Evolutionary conservation across 441 rosid species (phyloP).

Genomic region (Eutrema salsugineum): DNA sequence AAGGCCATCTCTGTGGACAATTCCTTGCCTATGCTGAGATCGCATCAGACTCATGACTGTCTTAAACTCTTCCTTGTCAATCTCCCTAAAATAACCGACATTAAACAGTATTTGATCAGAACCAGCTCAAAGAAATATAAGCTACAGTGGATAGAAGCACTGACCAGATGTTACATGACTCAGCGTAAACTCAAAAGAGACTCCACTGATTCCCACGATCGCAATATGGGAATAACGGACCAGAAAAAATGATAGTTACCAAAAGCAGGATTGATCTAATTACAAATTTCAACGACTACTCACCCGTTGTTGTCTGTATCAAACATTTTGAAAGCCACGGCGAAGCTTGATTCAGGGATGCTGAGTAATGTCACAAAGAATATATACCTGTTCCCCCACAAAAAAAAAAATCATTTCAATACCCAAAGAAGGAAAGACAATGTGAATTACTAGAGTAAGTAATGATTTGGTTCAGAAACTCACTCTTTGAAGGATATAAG

Average conservation of each 20-base stretch:
- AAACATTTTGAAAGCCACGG: slow-evolving; percentile 89
- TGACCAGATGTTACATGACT: slow-evolving; percentile 25
- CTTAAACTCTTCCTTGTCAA: slow-evolving; percentile 78
- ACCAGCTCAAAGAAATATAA: slow-evolving; percentile 1
- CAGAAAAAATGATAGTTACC: slow-evolving; percentile 20
- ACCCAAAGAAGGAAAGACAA: background rate
- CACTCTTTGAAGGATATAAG: slow-evolving; percentile 92
- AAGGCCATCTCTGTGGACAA: slow-evolving; percentile 60
- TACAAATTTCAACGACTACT: slow-evolving; percentile 25
- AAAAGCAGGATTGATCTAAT: slow-evolving; percentile 8
- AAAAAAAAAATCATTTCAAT: background rate
- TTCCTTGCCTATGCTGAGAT: slow-evolving; percentile 75
- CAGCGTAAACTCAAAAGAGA: slow-evolving; percentile 33
- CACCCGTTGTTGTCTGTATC: slow-evolving; percentile 76
- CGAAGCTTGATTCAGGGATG: slow-evolving; percentile 83
- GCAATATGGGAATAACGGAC: slow-evolving; percentile 9
- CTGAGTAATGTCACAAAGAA: slow-evolving; percentile 87
- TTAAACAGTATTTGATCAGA: slow-evolving; percentile 1
- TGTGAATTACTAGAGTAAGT: background rate
- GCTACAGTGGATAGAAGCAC: slow-evolving; percentile 23
- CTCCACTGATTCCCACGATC: slow-evolving; percentile 26
- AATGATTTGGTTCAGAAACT: slow-evolving; percentile 27
- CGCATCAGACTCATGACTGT: slow-evolving; percentile 91
- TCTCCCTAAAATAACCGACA: slow-evolving; percentile 52
- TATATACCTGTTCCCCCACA: slow-evolving; percentile 61